Percentiles rank a stretch among this genome's conserved stretches.
Evolutionary conservation across 2,329 filamentous ascomycete genomes (phyloP).

Genomic region (Mycosphaerella sp.): DNA sequence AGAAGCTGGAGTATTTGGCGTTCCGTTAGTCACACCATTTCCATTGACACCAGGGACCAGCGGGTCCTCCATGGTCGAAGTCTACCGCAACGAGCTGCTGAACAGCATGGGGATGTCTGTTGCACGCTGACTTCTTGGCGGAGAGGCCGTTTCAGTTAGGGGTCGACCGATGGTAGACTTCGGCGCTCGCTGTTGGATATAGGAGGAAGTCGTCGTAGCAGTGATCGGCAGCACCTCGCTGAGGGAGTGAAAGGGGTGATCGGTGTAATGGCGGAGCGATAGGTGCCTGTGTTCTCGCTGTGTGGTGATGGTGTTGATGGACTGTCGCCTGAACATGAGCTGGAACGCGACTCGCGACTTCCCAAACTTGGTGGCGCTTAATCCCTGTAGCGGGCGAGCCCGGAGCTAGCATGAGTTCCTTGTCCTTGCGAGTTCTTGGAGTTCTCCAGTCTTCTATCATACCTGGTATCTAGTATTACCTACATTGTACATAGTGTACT

Average conservation of each 20-base stretch:
- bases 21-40: slow-evolving; percentile 33
- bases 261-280: not conserved
- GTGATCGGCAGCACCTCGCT: not conserved
- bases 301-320: not conserved
- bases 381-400: too few relatives aligned
- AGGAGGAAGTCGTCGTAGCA: not conserved
- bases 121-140: slow-evolving; percentile 1
- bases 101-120: slow-evolving; percentile 3
- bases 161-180: not conserved
- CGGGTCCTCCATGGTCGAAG: slow-evolving; percentile 34
- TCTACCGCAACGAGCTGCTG: slow-evolving; percentile 4
- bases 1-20: slow-evolving; percentile 23
- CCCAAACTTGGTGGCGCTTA: not conserved
- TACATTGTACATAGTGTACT: too few relatives aligned
- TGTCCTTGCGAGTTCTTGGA: too few relatives aligned
- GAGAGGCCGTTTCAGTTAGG: slow-evolving; percentile 3
- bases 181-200: not conserved
- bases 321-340: not conserved
- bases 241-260: not conserved
- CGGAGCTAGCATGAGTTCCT: too few relatives aligned
- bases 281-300: not conserved
- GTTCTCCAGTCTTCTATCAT: too few relatives aligned
- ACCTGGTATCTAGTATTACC: too few relatives aligned
- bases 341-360: not conserved
- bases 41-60: slow-evolving; percentile 33